These are phyloP conservation scores for Picochlorum sp. DNA, from an alignment of 139 green algal genomes.

Conservation along the genomic window DNA sequence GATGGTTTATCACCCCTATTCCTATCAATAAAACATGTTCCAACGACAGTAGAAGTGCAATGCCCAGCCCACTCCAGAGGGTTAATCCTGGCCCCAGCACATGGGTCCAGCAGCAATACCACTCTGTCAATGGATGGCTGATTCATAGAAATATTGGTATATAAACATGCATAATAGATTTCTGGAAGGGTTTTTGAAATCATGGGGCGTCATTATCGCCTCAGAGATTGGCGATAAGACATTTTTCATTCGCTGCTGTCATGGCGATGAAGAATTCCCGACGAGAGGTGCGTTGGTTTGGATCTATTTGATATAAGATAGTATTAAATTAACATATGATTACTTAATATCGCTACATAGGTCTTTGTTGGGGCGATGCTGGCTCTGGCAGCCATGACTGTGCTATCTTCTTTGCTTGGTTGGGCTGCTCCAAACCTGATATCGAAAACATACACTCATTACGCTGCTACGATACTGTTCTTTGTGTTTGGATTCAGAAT, in stretches of 20 bases:
- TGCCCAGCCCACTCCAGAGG: no score
- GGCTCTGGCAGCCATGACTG: slow-evolving; percentile 87
- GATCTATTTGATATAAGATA: background rate
- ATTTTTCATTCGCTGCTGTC: slow-evolving; percentile 95
- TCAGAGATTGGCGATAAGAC: slow-evolving; percentile 86
- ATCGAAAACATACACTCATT: slow-evolving; percentile 78
- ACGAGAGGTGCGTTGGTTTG: slow-evolving; percentile 26
- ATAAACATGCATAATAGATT: slow-evolving; percentile 14
- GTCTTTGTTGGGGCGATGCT: slow-evolving; percentile 73
- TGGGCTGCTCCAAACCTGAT: slow-evolving; percentile 80
- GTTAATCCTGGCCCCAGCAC: no score
- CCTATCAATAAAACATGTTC: no score
- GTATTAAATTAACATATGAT: no score
- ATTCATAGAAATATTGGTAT: background rate
- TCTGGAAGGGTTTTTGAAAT: slow-evolving; percentile 46
- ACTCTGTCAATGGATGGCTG: no score
- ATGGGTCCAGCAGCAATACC: no score
- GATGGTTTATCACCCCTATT: no score
- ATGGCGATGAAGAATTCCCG: slow-evolving; percentile 77
- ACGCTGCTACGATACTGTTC: slow-evolving; percentile 73
- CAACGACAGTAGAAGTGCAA: no score
- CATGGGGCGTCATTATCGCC: slow-evolving; percentile 48
- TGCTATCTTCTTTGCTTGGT: slow-evolving; percentile 75
- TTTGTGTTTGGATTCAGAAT: slow-evolving; percentile 81
- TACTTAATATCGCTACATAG: slow-evolving; percentile 24